Evolutionary conservation across 495 filamentous ascomycete species (phyloP), one percentile per base, ranked within the genome.

Genomic region (Penicillium coffeae): DNA sequence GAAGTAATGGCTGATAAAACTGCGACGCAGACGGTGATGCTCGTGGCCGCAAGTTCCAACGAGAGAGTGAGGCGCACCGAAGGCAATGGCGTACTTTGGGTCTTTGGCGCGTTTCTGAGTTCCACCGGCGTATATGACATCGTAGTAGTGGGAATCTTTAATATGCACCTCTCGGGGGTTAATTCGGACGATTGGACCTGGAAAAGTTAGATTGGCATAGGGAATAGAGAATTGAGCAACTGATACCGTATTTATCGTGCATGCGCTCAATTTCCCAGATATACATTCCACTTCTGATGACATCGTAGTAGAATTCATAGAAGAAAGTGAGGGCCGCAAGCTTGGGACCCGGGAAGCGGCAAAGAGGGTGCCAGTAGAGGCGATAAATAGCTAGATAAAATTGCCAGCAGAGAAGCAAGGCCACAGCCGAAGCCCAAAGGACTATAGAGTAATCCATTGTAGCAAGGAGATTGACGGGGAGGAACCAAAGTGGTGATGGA

Each of bases 281-380:
- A 48, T 77, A 82, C 45, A 62, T 56, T 1, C 75, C 76, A 4
- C 60, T 52, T 8, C 64, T 56, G 27, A 75, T 50, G 13, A 77
- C 51, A 42, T 81, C 74, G 41, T 75, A 73, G 51, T 76, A 82
- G 32, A 73, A 73, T 37, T 82, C 79, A 21, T 75, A 75, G 18
- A 69, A 51, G 21, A 63, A 68, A 10, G 70, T 72, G 4, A 62
- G 52, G 0, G 71, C 73, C 0, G 76, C 72, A 3, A 79, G 55
- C 55, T 66, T 74, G 0, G 75, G 73, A 0, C 76, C 78, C 5
- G 78, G 78, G 21, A 78, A 71, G 2, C 56, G 54, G 12, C 62
- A 48, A 0, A 77, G 54, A 13, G 73, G 73, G 45, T 70, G 61
- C 30, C 65, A 53, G 35, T 64, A 69, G 15, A 72, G 51, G n/a